Evolutionary conservation across 768 basidiomycete species (phyloP).

Genomic region (Lactarius hatsudake): DNA sequence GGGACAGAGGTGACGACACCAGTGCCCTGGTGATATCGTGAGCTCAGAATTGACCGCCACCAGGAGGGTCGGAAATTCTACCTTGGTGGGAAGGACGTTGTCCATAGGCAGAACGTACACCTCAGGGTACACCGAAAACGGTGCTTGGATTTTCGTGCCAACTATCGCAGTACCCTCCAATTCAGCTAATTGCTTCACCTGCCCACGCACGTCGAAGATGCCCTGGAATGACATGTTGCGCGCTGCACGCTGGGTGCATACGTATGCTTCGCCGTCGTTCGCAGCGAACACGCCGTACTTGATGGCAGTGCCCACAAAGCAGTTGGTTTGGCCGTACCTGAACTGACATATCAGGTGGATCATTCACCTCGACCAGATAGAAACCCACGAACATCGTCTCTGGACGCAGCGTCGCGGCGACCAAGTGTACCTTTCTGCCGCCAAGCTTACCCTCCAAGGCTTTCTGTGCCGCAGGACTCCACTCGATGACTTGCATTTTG

Average conservation of each 20-base stretch:
- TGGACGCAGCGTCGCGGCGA: conserved; percentile 94
- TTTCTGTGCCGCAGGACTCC: conserved; percentile 67
- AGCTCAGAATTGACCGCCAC: conserved; percentile 1
- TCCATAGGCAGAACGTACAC: conserved; percentile 99
- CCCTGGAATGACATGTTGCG: conserved; percentile 99
- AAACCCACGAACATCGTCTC: conserved; percentile 80
- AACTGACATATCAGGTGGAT: background rate
- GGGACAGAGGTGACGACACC: conserved; percentile 98
- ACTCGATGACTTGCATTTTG: conserved; percentile 91
- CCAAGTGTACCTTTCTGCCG: conserved; percentile 81
- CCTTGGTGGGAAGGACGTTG: conserved; percentile 92
- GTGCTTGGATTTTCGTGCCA: conserved; percentile 88
- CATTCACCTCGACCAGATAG: background rate
- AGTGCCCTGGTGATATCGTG: conserved; percentile 60
- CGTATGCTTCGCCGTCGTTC: conserved; percentile 82
- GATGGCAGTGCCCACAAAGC: conserved; percentile 87
- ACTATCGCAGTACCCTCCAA: conserved; percentile 77
- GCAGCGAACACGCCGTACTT: conserved; percentile 92
- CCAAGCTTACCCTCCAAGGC: conserved; percentile 66
- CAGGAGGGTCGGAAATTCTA: conserved; percentile 54
- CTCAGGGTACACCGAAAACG: conserved; percentile 75
- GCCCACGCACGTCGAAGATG: conserved; percentile 66
- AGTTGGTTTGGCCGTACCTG: conserved; percentile 98
- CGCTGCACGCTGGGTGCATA: conserved; percentile 85
- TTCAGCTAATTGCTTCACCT: conserved; percentile 70